Conservation (phyloP, 2,329 filamentous ascomycete genomes). For the Aspergillus sp. region DNA sequence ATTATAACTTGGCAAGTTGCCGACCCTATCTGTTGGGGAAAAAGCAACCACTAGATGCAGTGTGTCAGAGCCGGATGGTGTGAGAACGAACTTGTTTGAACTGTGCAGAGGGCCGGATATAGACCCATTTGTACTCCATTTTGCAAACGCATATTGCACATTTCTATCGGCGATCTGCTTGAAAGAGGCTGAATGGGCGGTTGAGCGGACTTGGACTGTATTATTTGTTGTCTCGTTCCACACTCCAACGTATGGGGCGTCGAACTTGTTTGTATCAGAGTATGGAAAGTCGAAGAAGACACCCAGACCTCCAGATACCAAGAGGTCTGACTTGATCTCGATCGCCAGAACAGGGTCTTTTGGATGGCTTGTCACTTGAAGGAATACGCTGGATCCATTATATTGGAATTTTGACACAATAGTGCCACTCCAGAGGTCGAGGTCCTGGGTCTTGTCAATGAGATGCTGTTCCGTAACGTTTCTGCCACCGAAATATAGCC, state of each 20-base stretch:
- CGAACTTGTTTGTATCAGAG: slow-evolving; percentile 54
- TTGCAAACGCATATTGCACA: not conserved
- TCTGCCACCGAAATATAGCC: slow-evolving; percentile 40
- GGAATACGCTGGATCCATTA: not conserved
- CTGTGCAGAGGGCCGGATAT: not conserved
- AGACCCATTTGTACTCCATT: not conserved
- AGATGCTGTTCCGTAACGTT: slow-evolving; percentile 44
- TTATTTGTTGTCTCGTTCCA: slow-evolving; percentile 47
- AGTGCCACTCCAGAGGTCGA: slow-evolving; percentile 9
- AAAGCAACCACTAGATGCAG: not conserved
- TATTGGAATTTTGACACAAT: slow-evolving; percentile 2
- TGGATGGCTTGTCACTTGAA: not conserved
- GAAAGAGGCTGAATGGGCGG: not conserved
- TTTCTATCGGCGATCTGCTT: not conserved
- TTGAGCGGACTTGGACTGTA: not conserved
- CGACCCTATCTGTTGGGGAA: too few species aligned
- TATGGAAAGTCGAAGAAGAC: slow-evolving; percentile 55
- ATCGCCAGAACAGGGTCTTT: not conserved
- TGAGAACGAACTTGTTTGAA: not conserved
- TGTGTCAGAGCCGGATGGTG: not conserved
- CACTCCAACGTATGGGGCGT: slow-evolving; percentile 55
- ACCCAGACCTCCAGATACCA: slow-evolving; percentile 40
- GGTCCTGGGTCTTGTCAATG: not conserved
- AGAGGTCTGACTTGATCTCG: slow-evolving; percentile 41
- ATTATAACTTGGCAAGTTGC: not conserved